Evolutionary conservation across 441 rosid species (phyloP), one percentile per base, ranked within the genome.

Genomic region (Melianthus villosus): DNA sequence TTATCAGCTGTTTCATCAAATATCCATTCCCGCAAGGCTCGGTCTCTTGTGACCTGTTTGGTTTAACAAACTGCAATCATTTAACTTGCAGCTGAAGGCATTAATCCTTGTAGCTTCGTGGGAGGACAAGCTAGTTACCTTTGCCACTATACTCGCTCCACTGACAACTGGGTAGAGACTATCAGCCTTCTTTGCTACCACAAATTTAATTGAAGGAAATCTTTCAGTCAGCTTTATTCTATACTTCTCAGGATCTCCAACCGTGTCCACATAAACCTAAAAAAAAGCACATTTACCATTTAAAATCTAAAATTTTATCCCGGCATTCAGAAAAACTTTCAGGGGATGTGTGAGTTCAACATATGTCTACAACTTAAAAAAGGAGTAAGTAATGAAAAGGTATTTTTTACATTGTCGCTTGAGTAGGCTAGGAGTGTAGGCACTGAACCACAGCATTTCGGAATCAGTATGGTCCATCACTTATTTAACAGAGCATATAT

Each of bases 181-280:
- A 51, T 83, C 97, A 45, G 97, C 97, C 69, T 87, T 80, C 77
- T 87, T 87, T 30, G 95, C 62, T 56, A 83, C 97, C 11, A 78
- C 82, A 59, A 83, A 76, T 62, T 76, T 87, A 53, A 87, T 59
- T 16, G 76, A 71, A 48, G 82, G 67, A 63, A 80, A 83, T 66
- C 72, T 83, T 58, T 71, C 81, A 22, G 75, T 75, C 45, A 83
- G 50, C 62, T 83, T 87, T 39, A 54, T 16, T 51, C 78, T 74
- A 36, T 87, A 80, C 60, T 80, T 87, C 40, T 87, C 97, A 22
- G 91, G 39, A 59, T 87, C 97, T 65, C 95, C 95, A 6, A 83
- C 97, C 0, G 92, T 87, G 58, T 87, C 97, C 28, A 87, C 70
- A 65, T 62, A 87, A 57, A 73, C 87, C 97, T 87, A 63, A 50